phyloP scores from a whole-genome alignment of 2,329 filamentous ascomycete genomes.

The Aspergillus bombycis region DNA sequence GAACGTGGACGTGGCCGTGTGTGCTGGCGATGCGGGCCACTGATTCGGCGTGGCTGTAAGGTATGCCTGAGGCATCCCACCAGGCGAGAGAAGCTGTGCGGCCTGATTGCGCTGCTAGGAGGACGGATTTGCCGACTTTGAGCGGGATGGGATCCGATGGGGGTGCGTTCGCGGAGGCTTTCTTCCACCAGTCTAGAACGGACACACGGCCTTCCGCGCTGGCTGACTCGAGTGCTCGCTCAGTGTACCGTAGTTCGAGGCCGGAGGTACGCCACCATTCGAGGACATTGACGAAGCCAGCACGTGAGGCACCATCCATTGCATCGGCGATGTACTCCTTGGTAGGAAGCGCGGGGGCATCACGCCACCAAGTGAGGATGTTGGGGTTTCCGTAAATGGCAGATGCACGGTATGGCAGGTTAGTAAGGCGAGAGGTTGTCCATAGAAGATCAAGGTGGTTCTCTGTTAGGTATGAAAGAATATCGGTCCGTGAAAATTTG shows the following conservation, averaged over 20 bases:
- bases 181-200: slow-evolving; percentile 92
- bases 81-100: slow-evolving; percentile 77
- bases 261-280: slow-evolving; percentile 90
- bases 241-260: slow-evolving; percentile 80
- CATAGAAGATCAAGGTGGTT: slow-evolving; percentile 76
- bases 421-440: slow-evolving; percentile 78
- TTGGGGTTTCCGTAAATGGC: slow-evolving; percentile 81
- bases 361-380: slow-evolving; percentile 89
- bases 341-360: slow-evolving; percentile 77
- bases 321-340: slow-evolving; percentile 86
- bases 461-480: slow-evolving; percentile 73
- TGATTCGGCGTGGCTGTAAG: slow-evolving; percentile 76
- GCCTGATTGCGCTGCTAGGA: slow-evolving; percentile 82
- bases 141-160: slow-evolving; percentile 57
- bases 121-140: slow-evolving; percentile 81
- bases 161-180: slow-evolving; percentile 64
- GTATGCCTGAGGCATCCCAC: slow-evolving; percentile 83
- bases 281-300: slow-evolving; percentile 81
- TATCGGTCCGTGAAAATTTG: slow-evolving; percentile 80
- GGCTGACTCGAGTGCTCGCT: slow-evolving; percentile 84
- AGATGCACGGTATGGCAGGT: slow-evolving; percentile 85
- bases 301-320: slow-evolving; percentile 82
- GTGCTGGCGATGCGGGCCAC: slow-evolving; percentile 83
- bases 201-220: slow-evolving; percentile 81
- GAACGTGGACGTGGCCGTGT: slow-evolving; percentile 79